Conservation (phyloP, 495 filamentous ascomycete genomes). For the Talaromyces nanjingensis region DNA sequence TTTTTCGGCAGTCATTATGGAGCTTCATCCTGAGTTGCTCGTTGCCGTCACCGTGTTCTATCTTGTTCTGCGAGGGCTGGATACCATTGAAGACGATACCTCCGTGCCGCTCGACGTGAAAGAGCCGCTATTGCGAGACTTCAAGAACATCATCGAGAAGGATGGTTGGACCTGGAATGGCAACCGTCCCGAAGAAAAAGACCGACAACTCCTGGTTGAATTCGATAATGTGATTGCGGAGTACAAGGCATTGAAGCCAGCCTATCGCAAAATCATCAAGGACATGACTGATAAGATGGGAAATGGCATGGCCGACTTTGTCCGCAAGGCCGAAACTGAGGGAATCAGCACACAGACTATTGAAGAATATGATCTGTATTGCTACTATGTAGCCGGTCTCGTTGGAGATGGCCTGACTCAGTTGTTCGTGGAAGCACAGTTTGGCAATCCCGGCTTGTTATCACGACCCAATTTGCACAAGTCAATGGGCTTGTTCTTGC, state of each 20-base stretch:
- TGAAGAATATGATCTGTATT: conserved; percentile 89
- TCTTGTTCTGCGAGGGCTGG: conserved; percentile 78
- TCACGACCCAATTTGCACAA: conserved; percentile 75
- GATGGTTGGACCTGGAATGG: conserved; percentile 87
- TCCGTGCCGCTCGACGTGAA: conserved; percentile 74
- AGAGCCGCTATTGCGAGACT: conserved; percentile 78
- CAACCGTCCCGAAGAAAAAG: conserved; percentile 88
- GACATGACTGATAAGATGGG: conserved; percentile 96
- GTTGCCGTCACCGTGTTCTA: conserved; percentile 93
- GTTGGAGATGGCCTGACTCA: conserved; percentile 91
- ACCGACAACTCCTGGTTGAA: conserved; percentile 82
- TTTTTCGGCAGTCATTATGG: conserved; percentile 89
- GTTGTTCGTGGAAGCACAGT: conserved; percentile 80
- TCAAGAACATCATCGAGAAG: conserved; percentile 66
- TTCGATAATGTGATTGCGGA: conserved; percentile 83
- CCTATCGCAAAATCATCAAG: conserved; percentile 79
- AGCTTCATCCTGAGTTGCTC: conserved; percentile 88
- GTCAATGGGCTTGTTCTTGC: conserved; percentile 93
- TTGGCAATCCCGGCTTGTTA: conserved; percentile 79
- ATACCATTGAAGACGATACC: conserved; percentile 98
- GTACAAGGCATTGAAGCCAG: conserved; percentile 81
- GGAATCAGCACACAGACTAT: conserved; percentile 73
- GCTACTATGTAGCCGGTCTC: conserved; percentile 94
- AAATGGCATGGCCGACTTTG: conserved; percentile 96
- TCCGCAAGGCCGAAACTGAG: conserved; percentile 71